Evolutionary conservation across 441 rosid species (phyloP), one percentile per base, ranked within the genome.

Genomic region (Mallotus repandus): DNA sequence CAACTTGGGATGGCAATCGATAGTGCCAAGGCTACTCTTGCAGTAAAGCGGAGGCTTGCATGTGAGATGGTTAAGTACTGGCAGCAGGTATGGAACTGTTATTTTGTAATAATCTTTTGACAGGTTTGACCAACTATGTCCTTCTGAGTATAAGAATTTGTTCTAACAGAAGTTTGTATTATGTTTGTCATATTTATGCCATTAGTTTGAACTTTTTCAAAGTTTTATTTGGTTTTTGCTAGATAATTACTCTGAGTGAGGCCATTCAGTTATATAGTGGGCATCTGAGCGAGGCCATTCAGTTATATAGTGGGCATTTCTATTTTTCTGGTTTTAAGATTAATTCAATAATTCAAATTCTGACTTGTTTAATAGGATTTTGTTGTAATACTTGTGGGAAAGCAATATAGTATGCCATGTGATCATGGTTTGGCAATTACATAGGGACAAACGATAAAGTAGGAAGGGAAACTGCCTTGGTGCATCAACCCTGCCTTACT

Each of bases 1-100:
- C 99, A 96, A 84, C 99, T 96, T 22, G 99, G 99, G 66, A 84
- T 94, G 92, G 99, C 99, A 72, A 96, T 96, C 74, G 98, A 88
- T 84, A 94, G 98, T 74, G 81, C 94, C 69, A 96, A 96, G 82
- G 99, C 99, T 70, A 96, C 98, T 69, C 93, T 96, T 52, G 98
- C 99, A 8, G 99, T 96, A 81, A 96, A 96, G 84, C 86, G 99
- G 76, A 86, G 99, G 83, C 99, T 96, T 84, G 97, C 99, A 53
- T 96, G 99, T 79, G 99, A 96, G 90, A 96, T 92, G 96, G 95
- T 93, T 19, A 96, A 93, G 82, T 94, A 89, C 70, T 96, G 99
- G 99, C 98, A 94, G 88, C 98, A 96, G 98, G 98, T 96, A 82
- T 68, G 63, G 50, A 53, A 60, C 67, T 19, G 11, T 38, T 58